Conservation (phyloP, 1,284 basidiomycete genomes). For the Ceratobasidium sp. region DNA sequence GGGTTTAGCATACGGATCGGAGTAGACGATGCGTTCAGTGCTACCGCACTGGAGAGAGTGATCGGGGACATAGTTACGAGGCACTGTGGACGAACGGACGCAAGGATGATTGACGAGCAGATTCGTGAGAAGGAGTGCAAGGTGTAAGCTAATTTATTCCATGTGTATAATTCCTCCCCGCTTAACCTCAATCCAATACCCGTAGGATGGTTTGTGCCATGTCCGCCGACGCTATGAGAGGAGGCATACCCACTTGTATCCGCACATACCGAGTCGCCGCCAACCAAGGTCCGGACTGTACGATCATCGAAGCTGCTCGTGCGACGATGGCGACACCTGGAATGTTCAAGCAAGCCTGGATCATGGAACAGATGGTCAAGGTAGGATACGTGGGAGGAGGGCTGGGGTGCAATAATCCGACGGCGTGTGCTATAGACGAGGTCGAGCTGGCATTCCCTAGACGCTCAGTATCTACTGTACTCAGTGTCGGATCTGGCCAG, state of each 20-base stretch:
- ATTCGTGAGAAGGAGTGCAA: too few species aligned
- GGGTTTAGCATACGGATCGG: not conserved
- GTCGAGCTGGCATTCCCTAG: not conserved
- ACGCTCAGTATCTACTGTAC: not conserved
- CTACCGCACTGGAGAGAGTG: not conserved
- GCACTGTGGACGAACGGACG: not conserved
- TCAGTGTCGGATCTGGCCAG: slow-evolving; percentile 14
- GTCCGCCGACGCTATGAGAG: slow-evolving; percentile 6
- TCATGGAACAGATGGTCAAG: not conserved
- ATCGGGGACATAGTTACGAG: slow-evolving; percentile 10
- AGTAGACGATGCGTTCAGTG: slow-evolving; percentile 15
- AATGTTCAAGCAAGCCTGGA: slow-evolving; percentile 24
- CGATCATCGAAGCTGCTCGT: slow-evolving; percentile 43
- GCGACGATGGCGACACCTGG: slow-evolving; percentile 41
- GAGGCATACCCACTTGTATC: slow-evolving; percentile 3
- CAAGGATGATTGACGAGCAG: not conserved
- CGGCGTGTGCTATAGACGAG: not conserved
- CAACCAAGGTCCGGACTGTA: slow-evolving; percentile 25
- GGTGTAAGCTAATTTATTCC: too few species aligned
- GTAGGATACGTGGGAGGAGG: slow-evolving; percentile 1
- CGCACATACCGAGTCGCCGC: slow-evolving; percentile 12
- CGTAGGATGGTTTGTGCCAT: slow-evolving; percentile 27
- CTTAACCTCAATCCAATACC: not conserved
- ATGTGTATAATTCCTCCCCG: too few species aligned
- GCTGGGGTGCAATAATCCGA: slow-evolving; percentile 23